These are phyloP conservation scores for Furcasterigmium furcatum DNA, from an alignment of 2,329 filamentous ascomycete genomes.

Conservation along the genomic window DNA sequence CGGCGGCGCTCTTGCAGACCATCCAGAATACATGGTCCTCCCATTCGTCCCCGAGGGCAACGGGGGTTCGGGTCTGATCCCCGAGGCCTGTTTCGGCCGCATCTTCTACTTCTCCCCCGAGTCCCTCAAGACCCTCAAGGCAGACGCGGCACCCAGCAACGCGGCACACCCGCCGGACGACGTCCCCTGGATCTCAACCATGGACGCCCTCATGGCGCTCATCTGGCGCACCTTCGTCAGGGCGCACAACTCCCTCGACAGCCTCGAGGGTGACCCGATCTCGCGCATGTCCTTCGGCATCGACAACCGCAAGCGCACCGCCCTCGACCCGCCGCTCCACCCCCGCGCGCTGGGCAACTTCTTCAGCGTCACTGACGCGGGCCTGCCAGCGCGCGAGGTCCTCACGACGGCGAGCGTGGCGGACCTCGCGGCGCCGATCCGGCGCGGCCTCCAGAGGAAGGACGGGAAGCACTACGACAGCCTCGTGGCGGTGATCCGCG, in stretches of 20 bases:
- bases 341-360: constrained; percentile 5
- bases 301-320: constrained; percentile 2
- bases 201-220: constrained; percentile 5
- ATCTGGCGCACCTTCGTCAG: constrained; percentile 7
- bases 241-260: constrained; percentile 4
- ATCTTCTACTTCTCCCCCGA: constrained; percentile 7
- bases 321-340: constrained; percentile 4
- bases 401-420: constrained; percentile 4
- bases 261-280: constrained; percentile 3
- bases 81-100: neutral
- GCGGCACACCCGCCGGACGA: neutral
- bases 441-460: neutral
- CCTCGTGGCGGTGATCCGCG: neutral
- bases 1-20: constrained; percentile 1
- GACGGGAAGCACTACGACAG: constrained; percentile 1
- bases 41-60: constrained; percentile 3
- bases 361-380: constrained; percentile 3
- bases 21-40: constrained; percentile 7
- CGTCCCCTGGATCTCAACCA: constrained; percentile 6
- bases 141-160: constrained; percentile 4
- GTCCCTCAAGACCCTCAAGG: constrained; percentile 5
- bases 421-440: constrained; percentile 4
- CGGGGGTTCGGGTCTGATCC: constrained; percentile 1
- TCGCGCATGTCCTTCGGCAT: constrained; percentile 6
- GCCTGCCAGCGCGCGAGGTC: constrained; percentile 3